Evolutionary conservation across 139 green algal genomes (phyloP).

Genomic region (Chlorella sorokiniana): DNA sequence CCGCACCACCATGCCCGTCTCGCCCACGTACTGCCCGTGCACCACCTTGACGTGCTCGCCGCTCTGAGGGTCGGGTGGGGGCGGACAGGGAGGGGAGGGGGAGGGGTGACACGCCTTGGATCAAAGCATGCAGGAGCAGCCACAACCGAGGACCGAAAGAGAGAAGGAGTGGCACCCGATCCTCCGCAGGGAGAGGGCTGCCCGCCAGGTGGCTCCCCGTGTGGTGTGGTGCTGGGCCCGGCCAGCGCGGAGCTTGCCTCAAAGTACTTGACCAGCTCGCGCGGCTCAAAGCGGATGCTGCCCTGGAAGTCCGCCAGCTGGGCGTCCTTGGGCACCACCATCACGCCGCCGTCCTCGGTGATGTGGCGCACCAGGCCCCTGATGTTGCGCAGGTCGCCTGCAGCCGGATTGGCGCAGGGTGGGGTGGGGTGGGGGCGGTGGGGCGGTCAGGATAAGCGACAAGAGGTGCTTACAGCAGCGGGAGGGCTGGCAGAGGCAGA

Average conservation of each 20-base stretch:
- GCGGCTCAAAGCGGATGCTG: slow-evolving; percentile 56
- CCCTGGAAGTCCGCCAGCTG: slow-evolving; percentile 53
- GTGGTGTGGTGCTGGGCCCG: background rate
- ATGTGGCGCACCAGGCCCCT: slow-evolving; percentile 66
- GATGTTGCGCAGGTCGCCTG: slow-evolving; percentile 87
- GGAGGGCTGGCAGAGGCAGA: too few relatives aligned
- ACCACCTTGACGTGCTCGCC: slow-evolving; percentile 89
- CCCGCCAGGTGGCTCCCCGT: too few relatives aligned
- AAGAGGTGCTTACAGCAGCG: background rate
- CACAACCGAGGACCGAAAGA: background rate
- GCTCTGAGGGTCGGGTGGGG: slow-evolving; percentile 35
- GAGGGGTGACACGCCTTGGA: background rate
- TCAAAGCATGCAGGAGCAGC: too few relatives aligned
- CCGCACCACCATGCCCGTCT: slow-evolving; percentile 87
- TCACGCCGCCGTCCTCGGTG: slow-evolving; percentile 69
- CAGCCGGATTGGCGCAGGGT: background rate
- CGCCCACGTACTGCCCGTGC: slow-evolving; percentile 77
- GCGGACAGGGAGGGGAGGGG: background rate
- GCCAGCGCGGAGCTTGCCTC: slow-evolving; percentile 39
- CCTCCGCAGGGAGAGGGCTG: too few relatives aligned
- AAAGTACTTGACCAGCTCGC: slow-evolving; percentile 82
- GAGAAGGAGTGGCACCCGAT: background rate
- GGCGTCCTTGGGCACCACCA: slow-evolving; percentile 52
- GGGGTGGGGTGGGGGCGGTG: too few relatives aligned
- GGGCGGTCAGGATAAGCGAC: background rate